Evolutionary conservation across 139 green algal genomes (phyloP).

Genomic region (Coccomyxa sp.): DNA sequence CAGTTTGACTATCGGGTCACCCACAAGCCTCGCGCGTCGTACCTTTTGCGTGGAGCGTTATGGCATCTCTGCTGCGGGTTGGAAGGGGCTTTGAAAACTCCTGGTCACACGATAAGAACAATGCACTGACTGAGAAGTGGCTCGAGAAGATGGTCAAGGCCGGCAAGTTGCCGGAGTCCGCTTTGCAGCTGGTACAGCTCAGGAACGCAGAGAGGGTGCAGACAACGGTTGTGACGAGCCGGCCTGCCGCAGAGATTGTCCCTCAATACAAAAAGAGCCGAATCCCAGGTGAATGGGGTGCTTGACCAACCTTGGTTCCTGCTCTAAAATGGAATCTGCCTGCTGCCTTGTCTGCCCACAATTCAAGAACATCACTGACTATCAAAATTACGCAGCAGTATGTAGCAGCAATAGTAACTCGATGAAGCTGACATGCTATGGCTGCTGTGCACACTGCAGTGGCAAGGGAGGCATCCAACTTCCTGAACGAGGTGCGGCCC

Average conservation of each 20-base stretch:
- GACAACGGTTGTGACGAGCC: background rate
- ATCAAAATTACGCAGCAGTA: background rate
- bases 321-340: background rate
- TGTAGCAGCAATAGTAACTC: background rate
- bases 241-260: background rate
- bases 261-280: background rate
- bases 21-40: too few species aligned
- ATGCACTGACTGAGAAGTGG: background rate
- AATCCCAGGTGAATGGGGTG: background rate
- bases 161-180: background rate
- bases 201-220: background rate
- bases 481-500: background rate
- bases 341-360: background rate
- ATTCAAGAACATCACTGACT: background rate
- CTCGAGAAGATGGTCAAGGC: background rate
- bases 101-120: background rate
- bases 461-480: background rate
- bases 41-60: too few species aligned
- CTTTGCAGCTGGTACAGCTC: background rate
- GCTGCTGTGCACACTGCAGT: background rate
- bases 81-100: background rate
- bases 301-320: background rate
- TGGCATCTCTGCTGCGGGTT: too few species aligned
- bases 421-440: background rate
- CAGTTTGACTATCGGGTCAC: too few species aligned